Evolutionary conservation across 805 yeast genomes (phyloP).

Genomic region (Metschnikowia chrysomelidarum): DNA sequence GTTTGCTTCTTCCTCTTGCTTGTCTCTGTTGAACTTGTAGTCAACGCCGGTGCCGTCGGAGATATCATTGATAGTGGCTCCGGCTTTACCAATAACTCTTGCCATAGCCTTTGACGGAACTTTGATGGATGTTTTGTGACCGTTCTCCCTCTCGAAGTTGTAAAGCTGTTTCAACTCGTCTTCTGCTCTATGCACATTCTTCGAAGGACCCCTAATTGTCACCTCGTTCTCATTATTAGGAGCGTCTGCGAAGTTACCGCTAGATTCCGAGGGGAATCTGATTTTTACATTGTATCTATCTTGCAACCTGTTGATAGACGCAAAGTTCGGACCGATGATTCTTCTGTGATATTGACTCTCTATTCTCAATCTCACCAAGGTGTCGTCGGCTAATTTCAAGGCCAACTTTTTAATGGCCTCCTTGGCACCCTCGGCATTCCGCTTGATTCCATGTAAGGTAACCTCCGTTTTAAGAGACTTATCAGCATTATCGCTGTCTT

Average conservation of each 20-base stretch:
- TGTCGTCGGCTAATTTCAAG: slow-evolving; percentile 81
- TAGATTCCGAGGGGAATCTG: slow-evolving; percentile 58
- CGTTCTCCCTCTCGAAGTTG: slow-evolving; percentile 85
- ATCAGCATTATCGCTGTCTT: slow-evolving; percentile 26
- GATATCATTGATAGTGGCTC: slow-evolving; percentile 79
- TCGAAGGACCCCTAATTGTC: slow-evolving; percentile 81
- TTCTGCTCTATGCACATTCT: slow-evolving; percentile 78
- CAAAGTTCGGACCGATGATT: slow-evolving; percentile 81
- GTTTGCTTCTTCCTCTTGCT: slow-evolving; percentile 42
- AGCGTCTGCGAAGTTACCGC: slow-evolving; percentile 27
- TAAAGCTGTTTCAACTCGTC: slow-evolving; percentile 81
- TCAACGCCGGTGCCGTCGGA: slow-evolving; percentile 67
- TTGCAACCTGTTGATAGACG: slow-evolving; percentile 78
- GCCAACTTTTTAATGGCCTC: slow-evolving; percentile 55
- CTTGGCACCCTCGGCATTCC: slow-evolving; percentile 73
- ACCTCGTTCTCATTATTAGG: slow-evolving; percentile 59
- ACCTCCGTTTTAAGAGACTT: slow-evolving; percentile 44
- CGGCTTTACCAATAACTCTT: slow-evolving; percentile 84
- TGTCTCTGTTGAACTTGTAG: slow-evolving; percentile 43
- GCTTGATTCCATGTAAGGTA: slow-evolving; percentile 64
- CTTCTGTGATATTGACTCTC: slow-evolving; percentile 78
- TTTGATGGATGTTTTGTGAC: slow-evolving; percentile 57
- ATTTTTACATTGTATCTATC: slow-evolving; percentile 83
- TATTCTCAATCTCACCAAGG: slow-evolving; percentile 57
- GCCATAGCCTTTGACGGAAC: slow-evolving; percentile 78